Evolutionary conservation across 164 flowering plant genomes (phyloP).

Genomic region (Magnolia sinica): DNA sequence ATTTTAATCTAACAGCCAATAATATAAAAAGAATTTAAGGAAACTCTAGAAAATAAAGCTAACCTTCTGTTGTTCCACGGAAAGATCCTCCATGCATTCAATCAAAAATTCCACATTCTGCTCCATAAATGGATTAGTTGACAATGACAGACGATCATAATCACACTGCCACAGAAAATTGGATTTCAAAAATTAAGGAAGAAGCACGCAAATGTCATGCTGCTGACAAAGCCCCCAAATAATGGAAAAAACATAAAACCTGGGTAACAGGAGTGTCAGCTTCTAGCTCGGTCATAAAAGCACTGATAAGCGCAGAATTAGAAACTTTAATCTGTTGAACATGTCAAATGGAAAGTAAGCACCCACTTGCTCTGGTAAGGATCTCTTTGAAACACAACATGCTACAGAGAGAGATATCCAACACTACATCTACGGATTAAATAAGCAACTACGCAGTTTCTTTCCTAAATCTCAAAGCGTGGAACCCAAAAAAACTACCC

Average conservation of each 20-base stretch:
- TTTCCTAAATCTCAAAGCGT: background rate
- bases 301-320: slow-evolving; percentile 93
- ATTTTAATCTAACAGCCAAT: background rate
- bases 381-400: background rate
- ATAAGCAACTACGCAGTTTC: background rate
- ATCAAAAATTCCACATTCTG: slow-evolving; percentile 87
- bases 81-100: slow-evolving; percentile 97
- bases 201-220: background rate
- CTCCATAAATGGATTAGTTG: slow-evolving; percentile 78
- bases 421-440: background rate
- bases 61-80: slow-evolving; percentile 90
- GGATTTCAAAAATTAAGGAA: slow-evolving; percentile 1
- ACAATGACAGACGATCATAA: slow-evolving; percentile 80
- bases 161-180: slow-evolving; percentile 59
- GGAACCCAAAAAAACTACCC: background rate
- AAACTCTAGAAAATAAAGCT: slow-evolving; percentile 11
- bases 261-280: slow-evolving; percentile 82
- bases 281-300: slow-evolving; percentile 92
- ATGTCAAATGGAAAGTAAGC: slow-evolving; percentile 1
- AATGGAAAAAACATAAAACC: slow-evolving; percentile 31
- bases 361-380: background rate
- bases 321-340: slow-evolving; percentile 82
- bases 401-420: too few relatives aligned
- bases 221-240: background rate
- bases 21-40: background rate